These are phyloP conservation scores for Erysimum cheiranthoides DNA, from an alignment of 345 rosid genomes.

Conservation along the genomic window DNA sequence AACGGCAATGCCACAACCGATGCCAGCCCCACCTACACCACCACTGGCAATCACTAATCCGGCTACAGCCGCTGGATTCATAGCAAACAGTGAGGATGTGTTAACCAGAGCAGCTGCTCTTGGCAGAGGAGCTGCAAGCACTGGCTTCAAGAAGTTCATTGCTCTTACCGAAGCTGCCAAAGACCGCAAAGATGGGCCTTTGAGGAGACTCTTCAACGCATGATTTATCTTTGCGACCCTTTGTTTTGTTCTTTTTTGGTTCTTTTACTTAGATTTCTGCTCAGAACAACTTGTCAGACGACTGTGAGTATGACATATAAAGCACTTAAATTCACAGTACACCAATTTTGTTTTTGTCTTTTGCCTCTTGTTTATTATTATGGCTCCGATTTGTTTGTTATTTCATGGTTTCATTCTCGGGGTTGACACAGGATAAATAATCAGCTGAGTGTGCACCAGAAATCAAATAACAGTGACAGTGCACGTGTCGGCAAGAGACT, in stretches of 20 bases:
- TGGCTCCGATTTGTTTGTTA: background rate
- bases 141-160: constrained; percentile 98
- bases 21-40: constrained; percentile 51
- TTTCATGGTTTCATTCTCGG: too few species aligned
- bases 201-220: constrained; percentile 90
- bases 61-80: constrained; percentile 62
- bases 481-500: too few species aligned
- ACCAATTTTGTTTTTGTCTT: background rate
- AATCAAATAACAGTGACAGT: too few species aligned
- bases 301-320: background rate
- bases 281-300: background rate
- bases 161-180: constrained; percentile 99
- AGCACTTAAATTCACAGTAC: background rate
- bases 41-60: constrained; percentile 51
- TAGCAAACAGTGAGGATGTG: constrained; percentile 91
- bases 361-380: background rate
- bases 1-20: constrained; percentile 49
- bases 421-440: too few species aligned
- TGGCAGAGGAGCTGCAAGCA: constrained; percentile 96
- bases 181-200: constrained; percentile 95
- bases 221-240: constrained; percentile 21
- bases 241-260: background rate
- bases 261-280: background rate
- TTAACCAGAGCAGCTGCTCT: constrained; percentile 96
- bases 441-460: too few species aligned